These are phyloP conservation scores for Effrenium voratum DNA, from an alignment of 73 alveolate genomes.

Conservation along the genomic window DNA sequence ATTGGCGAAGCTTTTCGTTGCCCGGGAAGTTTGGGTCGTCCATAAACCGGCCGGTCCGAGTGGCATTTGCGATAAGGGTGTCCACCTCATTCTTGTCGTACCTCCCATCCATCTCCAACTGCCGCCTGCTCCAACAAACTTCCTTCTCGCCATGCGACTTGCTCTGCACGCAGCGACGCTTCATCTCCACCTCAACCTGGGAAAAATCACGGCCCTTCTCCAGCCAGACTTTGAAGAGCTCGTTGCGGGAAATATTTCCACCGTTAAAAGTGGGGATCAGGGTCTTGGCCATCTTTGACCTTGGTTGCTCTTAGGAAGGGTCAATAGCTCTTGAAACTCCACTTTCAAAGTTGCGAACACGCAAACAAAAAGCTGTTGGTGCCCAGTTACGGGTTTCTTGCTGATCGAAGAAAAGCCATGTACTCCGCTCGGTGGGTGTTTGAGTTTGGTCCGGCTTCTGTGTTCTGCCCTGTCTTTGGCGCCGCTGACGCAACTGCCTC, in stretches of 20 bases:
- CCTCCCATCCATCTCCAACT: neutral
- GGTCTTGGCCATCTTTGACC: neutral
- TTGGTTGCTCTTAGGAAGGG: no score
- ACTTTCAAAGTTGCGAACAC: no score
- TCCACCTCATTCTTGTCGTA: neutral
- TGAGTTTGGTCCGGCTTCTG: neutral
- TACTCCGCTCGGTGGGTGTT: neutral
- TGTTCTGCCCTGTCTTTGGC: no score
- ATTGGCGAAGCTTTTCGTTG: neutral
- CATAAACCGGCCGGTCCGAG: neutral
- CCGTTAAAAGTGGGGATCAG: no score
- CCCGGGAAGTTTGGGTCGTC: neutral
- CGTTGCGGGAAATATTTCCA: neutral
- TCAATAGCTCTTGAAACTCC: no score
- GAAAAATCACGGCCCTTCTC: neutral
- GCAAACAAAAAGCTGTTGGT: no score
- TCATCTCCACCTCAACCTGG: neutral
- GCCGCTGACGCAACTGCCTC: no score
- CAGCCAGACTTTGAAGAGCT: slow-evolving; percentile 8
- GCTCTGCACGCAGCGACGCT: neutral
- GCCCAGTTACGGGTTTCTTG: neutral
- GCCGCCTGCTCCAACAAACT: neutral
- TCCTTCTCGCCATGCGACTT: neutral
- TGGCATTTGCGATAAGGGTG: neutral
- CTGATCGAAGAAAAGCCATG: neutral